A percentile compares a stretch with the other conserved stretches of the same genome.
Conservation (phyloP, 2,329 filamentous ascomycete genomes). For the Alternaria alternata region DNA sequence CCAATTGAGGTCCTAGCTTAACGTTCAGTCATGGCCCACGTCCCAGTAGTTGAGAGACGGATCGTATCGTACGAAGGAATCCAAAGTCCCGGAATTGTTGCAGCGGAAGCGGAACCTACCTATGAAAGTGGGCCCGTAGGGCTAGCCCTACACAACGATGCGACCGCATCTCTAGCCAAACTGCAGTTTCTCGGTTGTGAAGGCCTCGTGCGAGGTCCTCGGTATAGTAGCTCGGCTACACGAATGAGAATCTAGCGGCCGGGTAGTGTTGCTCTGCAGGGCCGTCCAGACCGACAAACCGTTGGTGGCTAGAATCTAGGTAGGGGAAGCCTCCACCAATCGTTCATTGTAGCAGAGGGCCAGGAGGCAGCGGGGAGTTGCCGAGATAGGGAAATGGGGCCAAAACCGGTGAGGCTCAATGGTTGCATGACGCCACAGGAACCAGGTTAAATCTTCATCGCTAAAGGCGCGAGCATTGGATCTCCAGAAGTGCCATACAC, state of each 20-base stretch:
- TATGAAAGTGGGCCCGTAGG: slow-evolving; percentile 6
- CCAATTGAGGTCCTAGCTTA: slow-evolving; percentile 24
- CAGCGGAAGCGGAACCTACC: background rate
- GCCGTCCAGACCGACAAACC: background rate
- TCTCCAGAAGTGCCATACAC: background rate
- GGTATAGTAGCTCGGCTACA: slow-evolving; percentile 11
- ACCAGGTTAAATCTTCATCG: background rate
- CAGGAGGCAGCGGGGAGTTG: slow-evolving; percentile 12
- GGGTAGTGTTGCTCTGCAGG: slow-evolving; percentile 6
- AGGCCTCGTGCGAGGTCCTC: slow-evolving; percentile 7
- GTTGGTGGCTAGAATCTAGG: background rate
- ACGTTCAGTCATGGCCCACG: slow-evolving; percentile 7
- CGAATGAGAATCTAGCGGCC: slow-evolving; percentile 6
- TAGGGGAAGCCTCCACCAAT: slow-evolving; percentile 7
- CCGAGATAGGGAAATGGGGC: slow-evolving; percentile 31
- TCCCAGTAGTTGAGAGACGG: background rate
- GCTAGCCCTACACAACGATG: slow-evolving; percentile 17
- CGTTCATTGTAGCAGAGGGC: background rate
- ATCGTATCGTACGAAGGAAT: slow-evolving; percentile 1
- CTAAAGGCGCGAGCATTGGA: background rate
- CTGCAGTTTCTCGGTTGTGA: background rate
- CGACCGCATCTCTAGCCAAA: background rate
- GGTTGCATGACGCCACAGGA: slow-evolving; percentile 18
- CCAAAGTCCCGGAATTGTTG: background rate
- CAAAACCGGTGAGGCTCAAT: slow-evolving; percentile 30